Base-by-base conservation (phyloP, 257 asterid genomes). In the Ajuga chamaepitys region DNA sequence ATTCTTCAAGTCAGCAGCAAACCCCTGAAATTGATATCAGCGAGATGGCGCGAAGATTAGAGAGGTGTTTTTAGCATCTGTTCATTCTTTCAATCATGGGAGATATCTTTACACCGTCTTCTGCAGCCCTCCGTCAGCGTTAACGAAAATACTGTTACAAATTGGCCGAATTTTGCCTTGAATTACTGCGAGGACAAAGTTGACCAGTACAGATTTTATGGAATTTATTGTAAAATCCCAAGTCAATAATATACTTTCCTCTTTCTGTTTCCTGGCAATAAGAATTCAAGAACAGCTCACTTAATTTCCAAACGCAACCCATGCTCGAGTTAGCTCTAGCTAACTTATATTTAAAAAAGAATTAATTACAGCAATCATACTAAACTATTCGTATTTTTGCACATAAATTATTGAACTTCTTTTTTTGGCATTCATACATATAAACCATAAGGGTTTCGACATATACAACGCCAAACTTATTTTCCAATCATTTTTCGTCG, bases 141-240 rank as follows among this genome's bases (percentile, higher is more conserved):
- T 37, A 70, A 58, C 73, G 69, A 56, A 70, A 63, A 62, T 67
- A 17, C 28, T 46, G 56, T 7, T 57, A 12, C 71, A 40, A 11
- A 70, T 62, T 70, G 67, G 21, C 70, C 77, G 32, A 71, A 58
- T 73, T 68, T 59, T 52, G 62, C 71, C 76, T 74, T 38, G n/a
- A 25, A 25, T 63, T 60, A 45, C 11, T 51, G 70, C 52, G 7
- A 63, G 14, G 57, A 45, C 20, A 55, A 18, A 73, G 74, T 77
- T 77, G 79, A 74, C 77, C 68, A 26, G 28, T 25, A 17, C 42
- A 50, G 58, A 79, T 67, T 22, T 53, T 8, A 14, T 10, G 20
- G 7, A 50, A 70, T 66, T 76, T 57, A 80, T 26, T 62, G 63
- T 64, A 55, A 66, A 54, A 59, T 59, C 79, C 28, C 77, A 26